phyloP scores from a whole-genome alignment of 208 protist species.

The Lotmaria passim region DNA sequence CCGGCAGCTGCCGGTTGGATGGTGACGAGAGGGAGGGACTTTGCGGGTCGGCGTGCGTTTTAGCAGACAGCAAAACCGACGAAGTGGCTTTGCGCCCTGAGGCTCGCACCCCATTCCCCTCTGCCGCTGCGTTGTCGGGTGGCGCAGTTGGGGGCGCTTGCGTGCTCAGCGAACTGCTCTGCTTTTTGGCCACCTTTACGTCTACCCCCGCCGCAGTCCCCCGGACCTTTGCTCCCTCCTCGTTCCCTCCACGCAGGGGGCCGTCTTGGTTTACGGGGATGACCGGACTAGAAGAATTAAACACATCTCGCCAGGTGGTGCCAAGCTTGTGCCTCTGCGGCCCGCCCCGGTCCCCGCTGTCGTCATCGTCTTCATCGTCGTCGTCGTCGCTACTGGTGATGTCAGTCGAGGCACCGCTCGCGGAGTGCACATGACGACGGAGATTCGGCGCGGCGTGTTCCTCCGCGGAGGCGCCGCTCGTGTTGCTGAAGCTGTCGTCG shows the following conservation, averaged over 20 bases:
- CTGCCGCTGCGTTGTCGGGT: neutral
- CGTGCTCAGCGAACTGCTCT: neutral
- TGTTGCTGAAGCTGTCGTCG: constrained; percentile 8
- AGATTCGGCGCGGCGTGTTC: neutral
- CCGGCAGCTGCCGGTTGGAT: neutral
- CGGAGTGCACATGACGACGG: neutral
- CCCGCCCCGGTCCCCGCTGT: neutral
- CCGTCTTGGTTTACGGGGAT: neutral
- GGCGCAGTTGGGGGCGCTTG: neutral
- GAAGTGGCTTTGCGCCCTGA: neutral
- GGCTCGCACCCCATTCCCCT: neutral
- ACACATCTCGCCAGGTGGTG: constrained; percentile 7
- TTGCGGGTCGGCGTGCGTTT: neutral
- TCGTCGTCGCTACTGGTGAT: neutral
- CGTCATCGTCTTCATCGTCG: neutral
- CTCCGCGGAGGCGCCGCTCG: constrained; percentile 5
- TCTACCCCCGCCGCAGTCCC: too few species aligned
- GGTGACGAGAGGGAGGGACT: constrained; percentile 4
- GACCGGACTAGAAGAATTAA: constrained; percentile 1
- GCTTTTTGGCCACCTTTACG: neutral
- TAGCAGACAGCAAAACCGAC: neutral
- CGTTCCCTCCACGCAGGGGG: neutral
- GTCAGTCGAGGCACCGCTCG: neutral
- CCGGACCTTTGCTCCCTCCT: neutral
- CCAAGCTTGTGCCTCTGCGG: constrained; percentile 11